Evolutionary conservation across 1,284 basidiomycete genomes (phyloP).

Genomic region (Pseudomicrostroma phylloplanum): DNA sequence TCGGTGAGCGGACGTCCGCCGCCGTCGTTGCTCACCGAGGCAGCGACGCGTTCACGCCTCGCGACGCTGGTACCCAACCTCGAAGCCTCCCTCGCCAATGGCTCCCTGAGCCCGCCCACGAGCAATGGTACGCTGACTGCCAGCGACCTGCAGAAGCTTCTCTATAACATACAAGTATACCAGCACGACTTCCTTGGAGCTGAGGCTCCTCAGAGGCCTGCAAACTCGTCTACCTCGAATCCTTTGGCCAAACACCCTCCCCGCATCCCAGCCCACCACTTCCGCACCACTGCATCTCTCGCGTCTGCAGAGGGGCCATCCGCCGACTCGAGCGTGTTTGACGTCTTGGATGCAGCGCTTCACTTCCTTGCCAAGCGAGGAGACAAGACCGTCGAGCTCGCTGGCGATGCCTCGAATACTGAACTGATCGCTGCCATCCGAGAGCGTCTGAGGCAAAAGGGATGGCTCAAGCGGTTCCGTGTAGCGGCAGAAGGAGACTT

Average conservation of each 20-base stretch:
- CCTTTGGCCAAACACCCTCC: slow-evolving; percentile 26
- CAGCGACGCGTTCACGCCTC: slow-evolving; percentile 13
- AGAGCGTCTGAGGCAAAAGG: slow-evolving; percentile 22
- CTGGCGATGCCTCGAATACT: slow-evolving; percentile 26
- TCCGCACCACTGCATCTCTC: slow-evolving; percentile 33
- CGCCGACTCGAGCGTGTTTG: slow-evolving; percentile 24
- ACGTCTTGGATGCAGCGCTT: slow-evolving; percentile 23
- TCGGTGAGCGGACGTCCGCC: slow-evolving; percentile 27
- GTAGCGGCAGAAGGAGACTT: slow-evolving; percentile 33
- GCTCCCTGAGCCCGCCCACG: slow-evolving; percentile 5
- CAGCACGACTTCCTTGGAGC: slow-evolving; percentile 41
- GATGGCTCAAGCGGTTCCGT: slow-evolving; percentile 23
- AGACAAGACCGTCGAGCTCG: slow-evolving; percentile 19
- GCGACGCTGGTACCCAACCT: slow-evolving; percentile 19
- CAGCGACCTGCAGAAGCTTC: slow-evolving; percentile 17
- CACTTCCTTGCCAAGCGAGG: slow-evolving; percentile 8
- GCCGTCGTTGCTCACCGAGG: slow-evolving; percentile 17
- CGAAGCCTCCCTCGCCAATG: slow-evolving; percentile 7
- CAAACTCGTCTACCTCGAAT: slow-evolving; percentile 22
- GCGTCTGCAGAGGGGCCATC: slow-evolving; percentile 23
- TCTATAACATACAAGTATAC: slow-evolving; percentile 33
- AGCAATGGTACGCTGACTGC: slow-evolving; percentile 7
- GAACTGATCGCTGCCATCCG: slow-evolving; percentile 37
- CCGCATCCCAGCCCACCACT: slow-evolving; percentile 36
- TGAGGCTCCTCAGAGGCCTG: slow-evolving; percentile 25